These are phyloP conservation scores for Solanum etuberosum DNA, from an alignment of 257 asterid genomes.

Conservation along the genomic window DNA sequence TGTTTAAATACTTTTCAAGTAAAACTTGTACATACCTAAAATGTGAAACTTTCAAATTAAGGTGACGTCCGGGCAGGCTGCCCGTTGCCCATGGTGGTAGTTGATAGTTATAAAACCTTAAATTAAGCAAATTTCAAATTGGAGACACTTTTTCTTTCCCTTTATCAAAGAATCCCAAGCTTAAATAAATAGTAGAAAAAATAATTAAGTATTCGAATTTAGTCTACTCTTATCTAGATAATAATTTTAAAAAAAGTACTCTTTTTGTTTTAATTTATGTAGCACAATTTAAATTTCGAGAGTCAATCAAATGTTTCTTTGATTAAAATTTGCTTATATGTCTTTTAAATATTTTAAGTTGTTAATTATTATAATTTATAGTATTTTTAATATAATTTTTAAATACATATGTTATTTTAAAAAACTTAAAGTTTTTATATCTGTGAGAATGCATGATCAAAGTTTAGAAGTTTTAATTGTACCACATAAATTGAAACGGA, in stretches of 20 bases:
- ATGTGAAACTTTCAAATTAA: not conserved
- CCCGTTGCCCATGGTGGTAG: slow-evolving; percentile 31
- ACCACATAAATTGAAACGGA: not conserved
- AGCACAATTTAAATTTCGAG: too few species aligned
- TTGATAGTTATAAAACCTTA: slow-evolving; percentile 18
- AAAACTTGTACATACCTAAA: not conserved
- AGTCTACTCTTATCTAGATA: not conserved
- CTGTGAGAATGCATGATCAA: not conserved
- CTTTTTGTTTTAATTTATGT: too few species aligned
- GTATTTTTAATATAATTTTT: not conserved
- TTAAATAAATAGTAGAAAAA: not conserved
- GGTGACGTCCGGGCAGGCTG: slow-evolving; percentile 16
- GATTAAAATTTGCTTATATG: not conserved
- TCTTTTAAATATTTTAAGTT: not conserved
- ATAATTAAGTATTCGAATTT: not conserved
- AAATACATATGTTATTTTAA: not conserved
- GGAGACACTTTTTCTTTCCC: slow-evolving; percentile 1
- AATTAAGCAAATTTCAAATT: slow-evolving; percentile 13
- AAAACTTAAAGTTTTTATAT: not conserved
- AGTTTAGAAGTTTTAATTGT: rapidly evolving
- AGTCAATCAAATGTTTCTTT: not conserved
- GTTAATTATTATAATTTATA: not conserved
- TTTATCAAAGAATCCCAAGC: not conserved
- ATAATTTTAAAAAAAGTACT: not conserved
- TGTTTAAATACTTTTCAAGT: not conserved